Evolutionary conservation across 306 rosid genomes (phyloP), one percentile per base, ranked within the genome.

Genomic region (Elaeagnus macrophylla): DNA sequence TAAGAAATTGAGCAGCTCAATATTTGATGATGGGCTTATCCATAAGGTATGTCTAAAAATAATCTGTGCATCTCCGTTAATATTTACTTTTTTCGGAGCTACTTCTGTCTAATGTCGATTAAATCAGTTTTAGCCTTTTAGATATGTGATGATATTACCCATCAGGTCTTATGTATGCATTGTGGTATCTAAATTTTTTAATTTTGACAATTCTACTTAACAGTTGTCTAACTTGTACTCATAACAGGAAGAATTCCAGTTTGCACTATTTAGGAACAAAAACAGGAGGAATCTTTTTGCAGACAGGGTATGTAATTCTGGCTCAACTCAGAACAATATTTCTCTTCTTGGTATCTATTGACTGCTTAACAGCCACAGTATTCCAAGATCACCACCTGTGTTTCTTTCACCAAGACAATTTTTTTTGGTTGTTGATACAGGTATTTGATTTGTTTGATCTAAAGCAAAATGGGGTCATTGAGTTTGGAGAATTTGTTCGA

Each of bases 201-300:
- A 12, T 42, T 20, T 11, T 48, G 42, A 17, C 47, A 20, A 9
- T 11, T 8, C 8, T 39, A 8, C 32, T 20, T 13, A 39, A 48
- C 44, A 49, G 62, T 61, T 13, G 3, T 8, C 5, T 14, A 36
- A 37, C 45, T 47, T 9, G 19, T 60, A 19, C 51, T 54, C 48
- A 51, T 7, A 12, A 17, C 82, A 87, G 97, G 96, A 91, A 80
- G 97, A 91, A 79, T 84, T 91, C 58, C 97, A 82, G 80, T 80
- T 91, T 13, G 96, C 97, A 0, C 81, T 91, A 14, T 91, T 91
- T 75, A 68, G 64, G 67, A 84, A 91, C 54, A 70, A 64, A 61
- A 72, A 84, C 56, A 70, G 35, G 67, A 80, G 64, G 36, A 86
- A 80, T 71, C 82, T 91, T 55, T 91, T 91, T 51, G 88, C 96